Evolutionary conservation across 768 basidiomycete genomes (phyloP), one percentile per base, ranked within the genome.

Genomic region (Leccinum variicolor): DNA sequence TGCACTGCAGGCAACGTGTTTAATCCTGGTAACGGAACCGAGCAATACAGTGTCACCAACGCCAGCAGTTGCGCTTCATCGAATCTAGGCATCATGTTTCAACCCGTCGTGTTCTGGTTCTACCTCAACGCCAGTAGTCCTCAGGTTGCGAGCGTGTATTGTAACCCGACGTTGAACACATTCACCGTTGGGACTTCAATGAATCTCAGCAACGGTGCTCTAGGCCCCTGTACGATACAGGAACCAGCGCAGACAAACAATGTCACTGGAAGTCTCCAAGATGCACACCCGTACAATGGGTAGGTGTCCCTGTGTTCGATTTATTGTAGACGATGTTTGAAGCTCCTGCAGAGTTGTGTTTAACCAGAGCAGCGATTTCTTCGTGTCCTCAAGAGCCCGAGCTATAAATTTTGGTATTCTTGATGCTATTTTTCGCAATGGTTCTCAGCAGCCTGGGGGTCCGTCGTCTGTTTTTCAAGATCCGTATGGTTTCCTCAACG

Each of bases 61-160:
- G 61, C 75, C 9, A 60, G 73, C 52, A 70, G 73, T 63, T 69
- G 74, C 57, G 57, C 63, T 50, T 33, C 57, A 60, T 45, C 67
- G 5, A 63, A 72, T 33, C 56, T 77, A 29, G 62, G 73, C 36
- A 70, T 78, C 29, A 60, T 63, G 23, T 77, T 78, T 57, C 79
- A 76, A 34, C 84, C 87, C 8, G 84, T 88, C 45, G 78, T 88
- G 73, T 89, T 88, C 63, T 89, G 86, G 86, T 87, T 69, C 66
- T 86, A 77, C 66, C 74, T 80, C 29, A 66, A 74, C 46, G 63
- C 66, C 50, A 62, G 68, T 17, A 71, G 59, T 23, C 67, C 73
- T 13, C 74, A 83, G 57, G 80, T 77, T 1, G 74, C 76, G 53
- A 77, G 77, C 3, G 76, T 87, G 7, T 86, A 88, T 60, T 89